These are phyloP conservation scores for Talaromyces amestolkiae DNA, from an alignment of 2,329 filamentous ascomycete genomes.

Conservation along the genomic window DNA sequence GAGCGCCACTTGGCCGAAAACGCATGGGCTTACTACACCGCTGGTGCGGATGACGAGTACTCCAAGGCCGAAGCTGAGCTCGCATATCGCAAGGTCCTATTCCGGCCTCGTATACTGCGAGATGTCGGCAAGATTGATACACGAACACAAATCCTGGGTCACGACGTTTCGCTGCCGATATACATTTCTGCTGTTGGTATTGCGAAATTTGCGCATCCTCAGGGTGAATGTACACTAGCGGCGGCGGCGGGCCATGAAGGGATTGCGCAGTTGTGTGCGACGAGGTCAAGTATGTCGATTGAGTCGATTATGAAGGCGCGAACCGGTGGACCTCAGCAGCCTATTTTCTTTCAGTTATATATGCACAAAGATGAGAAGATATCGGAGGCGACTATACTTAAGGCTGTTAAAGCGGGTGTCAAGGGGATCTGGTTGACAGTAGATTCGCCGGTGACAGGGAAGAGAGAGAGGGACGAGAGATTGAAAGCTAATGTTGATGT, in stretches of 20 bases:
- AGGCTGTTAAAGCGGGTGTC: constrained; percentile 29
- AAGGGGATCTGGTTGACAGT: constrained; percentile 36
- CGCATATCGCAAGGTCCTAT: constrained; percentile 46
- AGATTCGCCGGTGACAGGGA: constrained; percentile 35
- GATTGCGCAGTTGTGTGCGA: constrained; percentile 39
- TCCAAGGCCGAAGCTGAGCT: constrained; percentile 46
- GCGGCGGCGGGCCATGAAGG: constrained; percentile 39
- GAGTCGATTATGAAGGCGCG: constrained; percentile 37
- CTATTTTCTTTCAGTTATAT: constrained; percentile 41
- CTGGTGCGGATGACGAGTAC: constrained; percentile 50
- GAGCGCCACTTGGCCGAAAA: constrained; percentile 29
- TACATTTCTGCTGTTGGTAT: constrained; percentile 45
- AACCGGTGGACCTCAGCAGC: constrained; percentile 21
- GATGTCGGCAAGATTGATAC: constrained; percentile 41
- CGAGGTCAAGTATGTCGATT: constrained; percentile 42
- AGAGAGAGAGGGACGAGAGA: constrained; percentile 34
- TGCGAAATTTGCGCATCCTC: constrained; percentile 44
- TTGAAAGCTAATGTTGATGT: constrained; percentile 28
- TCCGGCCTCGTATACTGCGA: constrained; percentile 48
- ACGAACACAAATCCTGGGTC: constrained; percentile 32
- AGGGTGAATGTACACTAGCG: constrained; percentile 45
- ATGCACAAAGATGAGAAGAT: constrained; percentile 33
- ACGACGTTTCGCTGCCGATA: constrained; percentile 37
- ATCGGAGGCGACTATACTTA: constrained; percentile 27
- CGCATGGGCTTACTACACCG: constrained; percentile 47